Evolutionary conservation across 305 asterid species (phyloP).

Genomic region (Salvia sclarea): DNA sequence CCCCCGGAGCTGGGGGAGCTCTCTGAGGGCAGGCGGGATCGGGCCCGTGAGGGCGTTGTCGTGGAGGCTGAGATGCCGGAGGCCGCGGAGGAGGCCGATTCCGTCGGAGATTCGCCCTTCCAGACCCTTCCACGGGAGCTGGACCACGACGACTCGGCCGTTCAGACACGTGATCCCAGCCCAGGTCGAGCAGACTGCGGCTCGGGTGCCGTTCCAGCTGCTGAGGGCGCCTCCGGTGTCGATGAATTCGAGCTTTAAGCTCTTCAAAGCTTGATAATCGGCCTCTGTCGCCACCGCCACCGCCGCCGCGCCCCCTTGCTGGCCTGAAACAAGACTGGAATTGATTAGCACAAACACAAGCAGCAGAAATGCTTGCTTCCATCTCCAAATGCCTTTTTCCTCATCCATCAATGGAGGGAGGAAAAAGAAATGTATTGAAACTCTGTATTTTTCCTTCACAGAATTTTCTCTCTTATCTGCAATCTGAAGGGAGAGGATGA

Average conservation of each 20-base stretch:
- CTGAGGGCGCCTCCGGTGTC: slow-evolving; percentile 56
- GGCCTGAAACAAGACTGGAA: slow-evolving; percentile 41
- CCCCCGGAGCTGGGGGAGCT: slow-evolving; percentile 68
- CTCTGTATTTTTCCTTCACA: not conserved
- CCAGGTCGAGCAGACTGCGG: slow-evolving; percentile 76
- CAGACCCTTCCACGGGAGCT: slow-evolving; percentile 78
- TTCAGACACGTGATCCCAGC: slow-evolving; percentile 72
- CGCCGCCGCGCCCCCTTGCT: slow-evolving; percentile 44
- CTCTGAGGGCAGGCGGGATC: slow-evolving; percentile 59
- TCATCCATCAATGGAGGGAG: slow-evolving; percentile 40
- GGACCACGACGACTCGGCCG: slow-evolving; percentile 67
- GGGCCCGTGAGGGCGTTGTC: slow-evolving; percentile 66
- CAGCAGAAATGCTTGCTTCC: slow-evolving; percentile 27
- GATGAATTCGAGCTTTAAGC: slow-evolving; percentile 58
- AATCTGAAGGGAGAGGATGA: slow-evolving; percentile 35
- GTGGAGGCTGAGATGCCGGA: slow-evolving; percentile 76
- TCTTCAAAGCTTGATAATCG: slow-evolving; percentile 60
- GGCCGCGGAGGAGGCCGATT: slow-evolving; percentile 64
- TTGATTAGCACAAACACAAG: slow-evolving; percentile 26
- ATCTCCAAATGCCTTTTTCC: not conserved
- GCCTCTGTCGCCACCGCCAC: slow-evolving; percentile 46
- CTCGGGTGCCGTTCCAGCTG: slow-evolving; percentile 64
- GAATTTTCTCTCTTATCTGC: not conserved
- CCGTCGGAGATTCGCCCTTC: slow-evolving; percentile 72
- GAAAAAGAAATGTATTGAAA: not conserved